These are phyloP conservation scores for Aspergillus sp. DNA, from an alignment of 2,329 filamentous ascomycete species.

Conservation along the genomic window DNA sequence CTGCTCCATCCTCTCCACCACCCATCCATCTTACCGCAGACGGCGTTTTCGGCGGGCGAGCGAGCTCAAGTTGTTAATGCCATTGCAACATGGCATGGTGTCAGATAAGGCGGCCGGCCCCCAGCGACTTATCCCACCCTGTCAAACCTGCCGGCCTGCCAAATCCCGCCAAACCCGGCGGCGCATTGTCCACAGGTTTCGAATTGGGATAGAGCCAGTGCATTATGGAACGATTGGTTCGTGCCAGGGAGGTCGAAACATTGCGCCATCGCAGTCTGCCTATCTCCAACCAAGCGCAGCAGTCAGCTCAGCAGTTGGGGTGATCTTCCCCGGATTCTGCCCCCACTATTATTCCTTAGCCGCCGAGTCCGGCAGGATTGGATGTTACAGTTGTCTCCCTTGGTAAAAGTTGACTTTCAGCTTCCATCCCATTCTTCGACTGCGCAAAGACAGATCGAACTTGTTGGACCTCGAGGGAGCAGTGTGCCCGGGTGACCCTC, in stretches of 20 bases:
- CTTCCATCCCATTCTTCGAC: no score
- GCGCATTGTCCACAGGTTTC: not conserved
- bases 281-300: not conserved
- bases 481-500: constrained; percentile 8
- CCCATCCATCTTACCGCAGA: not conserved
- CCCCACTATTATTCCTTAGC: constrained; percentile 12
- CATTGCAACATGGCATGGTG: not conserved
- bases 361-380: constrained; percentile 1
- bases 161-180: not conserved
- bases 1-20: not conserved
- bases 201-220: not conserved
- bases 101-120: constrained; percentile 1
- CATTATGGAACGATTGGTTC: not conserved
- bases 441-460: no score
- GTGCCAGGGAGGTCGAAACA: not conserved
- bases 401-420: no score
- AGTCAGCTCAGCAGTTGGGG: not conserved
- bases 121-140: not conserved
- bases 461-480: not conserved
- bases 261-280: not conserved
- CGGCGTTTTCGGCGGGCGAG: not conserved
- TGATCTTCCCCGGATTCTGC: constrained; percentile 17
- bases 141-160: not conserved
- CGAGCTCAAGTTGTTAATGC: not conserved
- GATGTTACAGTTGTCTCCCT: no score